Evolutionary conservation across 768 basidiomycete genomes (phyloP).

Genomic region (Kwoniella sp.): DNA sequence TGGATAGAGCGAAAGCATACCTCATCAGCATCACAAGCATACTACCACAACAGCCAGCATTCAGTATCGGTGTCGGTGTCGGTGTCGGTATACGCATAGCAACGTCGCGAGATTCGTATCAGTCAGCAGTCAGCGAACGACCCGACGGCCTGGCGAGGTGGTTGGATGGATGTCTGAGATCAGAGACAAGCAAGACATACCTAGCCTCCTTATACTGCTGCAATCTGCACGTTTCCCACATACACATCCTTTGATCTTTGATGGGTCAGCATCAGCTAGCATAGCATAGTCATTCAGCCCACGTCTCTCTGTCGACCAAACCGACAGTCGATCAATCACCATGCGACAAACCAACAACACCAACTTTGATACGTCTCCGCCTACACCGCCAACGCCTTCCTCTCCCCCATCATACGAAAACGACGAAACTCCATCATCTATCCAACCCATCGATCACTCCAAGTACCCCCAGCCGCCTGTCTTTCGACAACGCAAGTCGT

Average conservation of each 20-base stretch:
- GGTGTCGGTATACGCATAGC: too few relatives aligned
- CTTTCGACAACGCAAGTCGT: constrained; percentile 26
- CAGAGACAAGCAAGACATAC: background rate
- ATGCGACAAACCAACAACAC: background rate
- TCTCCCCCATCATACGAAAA: constrained; percentile 24
- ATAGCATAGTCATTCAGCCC: too few relatives aligned
- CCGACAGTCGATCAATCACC: background rate
- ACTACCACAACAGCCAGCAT: too few relatives aligned
- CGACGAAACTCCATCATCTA: background rate
- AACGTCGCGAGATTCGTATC: too few relatives aligned
- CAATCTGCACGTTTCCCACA: background rate
- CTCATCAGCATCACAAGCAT: too few relatives aligned
- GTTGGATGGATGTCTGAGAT: background rate
- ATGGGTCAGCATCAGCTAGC: background rate
- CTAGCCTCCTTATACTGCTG: background rate
- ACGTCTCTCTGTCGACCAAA: background rate
- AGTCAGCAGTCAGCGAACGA: too few relatives aligned
- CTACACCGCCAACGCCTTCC: constrained; percentile 12
- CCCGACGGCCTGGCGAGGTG: background rate
- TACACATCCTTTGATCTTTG: background rate
- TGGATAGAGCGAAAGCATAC: background rate
- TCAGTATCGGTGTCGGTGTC: too few relatives aligned
- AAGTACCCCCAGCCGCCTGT: constrained; percentile 23
- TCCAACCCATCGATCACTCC: background rate
- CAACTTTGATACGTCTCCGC: constrained; percentile 7